Percentiles rank a stretch among this genome's conserved stretches.
phyloP scores from a whole-genome alignment of 345 rosid species.

The Draba incana region DNA sequence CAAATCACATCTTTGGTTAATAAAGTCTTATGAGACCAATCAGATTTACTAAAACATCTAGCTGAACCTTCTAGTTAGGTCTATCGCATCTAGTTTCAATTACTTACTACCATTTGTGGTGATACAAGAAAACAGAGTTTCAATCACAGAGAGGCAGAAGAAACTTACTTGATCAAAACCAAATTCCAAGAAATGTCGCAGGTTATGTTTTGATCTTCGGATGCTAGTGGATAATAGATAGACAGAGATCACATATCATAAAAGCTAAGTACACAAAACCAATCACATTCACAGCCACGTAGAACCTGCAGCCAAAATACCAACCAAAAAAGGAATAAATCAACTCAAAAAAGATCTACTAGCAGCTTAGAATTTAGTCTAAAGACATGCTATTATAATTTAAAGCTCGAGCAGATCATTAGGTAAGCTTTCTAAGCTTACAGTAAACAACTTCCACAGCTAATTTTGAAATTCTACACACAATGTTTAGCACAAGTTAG shows the following conservation, averaged over 20 bases:
- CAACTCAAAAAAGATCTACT: constrained; percentile 1
- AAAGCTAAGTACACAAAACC: too few relatives aligned
- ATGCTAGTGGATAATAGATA: too few relatives aligned
- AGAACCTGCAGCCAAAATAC: constrained; percentile 58
- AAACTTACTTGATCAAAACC: constrained; percentile 72
- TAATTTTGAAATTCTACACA: background rate
- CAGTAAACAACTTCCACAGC: background rate
- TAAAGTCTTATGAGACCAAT: background rate
- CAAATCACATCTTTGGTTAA: too few relatives aligned
- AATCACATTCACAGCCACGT: constrained; percentile 42
- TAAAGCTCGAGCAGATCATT: background rate
- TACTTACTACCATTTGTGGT: constrained; percentile 1
- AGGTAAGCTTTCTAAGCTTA: background rate
- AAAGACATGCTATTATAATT: too few relatives aligned
- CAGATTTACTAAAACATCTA: background rate
- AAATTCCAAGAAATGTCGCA: constrained; percentile 69
- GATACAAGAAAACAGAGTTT: constrained; percentile 3
- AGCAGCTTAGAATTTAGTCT: background rate
- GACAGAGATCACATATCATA: too few relatives aligned
- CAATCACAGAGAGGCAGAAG: constrained; percentile 3
- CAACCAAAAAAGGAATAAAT: background rate
- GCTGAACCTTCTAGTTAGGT: background rate
- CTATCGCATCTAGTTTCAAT: too few relatives aligned
- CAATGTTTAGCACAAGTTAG: background rate
- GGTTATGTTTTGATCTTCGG: constrained; percentile 28